Percentiles rank a stretch among this genome's conserved stretches.
Conservation (phyloP, 73 alveolate species). For the Tetrahymena elliotti region DNA sequence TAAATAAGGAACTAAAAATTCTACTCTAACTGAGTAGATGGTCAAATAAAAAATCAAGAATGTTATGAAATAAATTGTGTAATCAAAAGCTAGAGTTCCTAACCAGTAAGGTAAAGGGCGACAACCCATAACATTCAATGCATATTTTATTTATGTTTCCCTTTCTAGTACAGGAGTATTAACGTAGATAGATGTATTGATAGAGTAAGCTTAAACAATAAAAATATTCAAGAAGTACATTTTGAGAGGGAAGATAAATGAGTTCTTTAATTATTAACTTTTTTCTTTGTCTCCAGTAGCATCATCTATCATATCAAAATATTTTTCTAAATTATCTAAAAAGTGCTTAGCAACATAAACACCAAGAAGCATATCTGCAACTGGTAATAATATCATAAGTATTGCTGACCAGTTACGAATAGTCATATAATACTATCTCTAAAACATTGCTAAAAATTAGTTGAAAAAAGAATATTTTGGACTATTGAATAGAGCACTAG, state of each 20-base stretch:
- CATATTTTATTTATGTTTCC: constrained; percentile 29
- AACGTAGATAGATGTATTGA: constrained; percentile 16
- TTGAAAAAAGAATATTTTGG: constrained; percentile 15
- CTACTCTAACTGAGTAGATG: background rate
- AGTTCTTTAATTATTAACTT: background rate
- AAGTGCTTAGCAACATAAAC: background rate
- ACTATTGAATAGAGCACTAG: constrained; percentile 2
- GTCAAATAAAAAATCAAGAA: background rate
- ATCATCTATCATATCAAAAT: background rate
- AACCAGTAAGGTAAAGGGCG: constrained; percentile 41
- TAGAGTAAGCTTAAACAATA: constrained; percentile 14
- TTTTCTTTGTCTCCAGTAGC: constrained; percentile 5
- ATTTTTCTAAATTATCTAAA: background rate
- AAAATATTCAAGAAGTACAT: constrained; percentile 12
- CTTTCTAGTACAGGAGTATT: constrained; percentile 31
- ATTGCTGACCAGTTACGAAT: constrained; percentile 15
- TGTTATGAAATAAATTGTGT: background rate
- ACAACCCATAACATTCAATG: constrained; percentile 38
- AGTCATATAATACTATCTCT: constrained; percentile 23
- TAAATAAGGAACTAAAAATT: background rate
- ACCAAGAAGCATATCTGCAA: constrained; percentile 8
- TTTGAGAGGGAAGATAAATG: background rate
- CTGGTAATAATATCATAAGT: constrained; percentile 14
- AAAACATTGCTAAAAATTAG: constrained; percentile 6
- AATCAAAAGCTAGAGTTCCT: constrained; percentile 34